Evolutionary conservation across 768 basidiomycete species (phyloP).

Genomic region (Leccinum obscurum): DNA sequence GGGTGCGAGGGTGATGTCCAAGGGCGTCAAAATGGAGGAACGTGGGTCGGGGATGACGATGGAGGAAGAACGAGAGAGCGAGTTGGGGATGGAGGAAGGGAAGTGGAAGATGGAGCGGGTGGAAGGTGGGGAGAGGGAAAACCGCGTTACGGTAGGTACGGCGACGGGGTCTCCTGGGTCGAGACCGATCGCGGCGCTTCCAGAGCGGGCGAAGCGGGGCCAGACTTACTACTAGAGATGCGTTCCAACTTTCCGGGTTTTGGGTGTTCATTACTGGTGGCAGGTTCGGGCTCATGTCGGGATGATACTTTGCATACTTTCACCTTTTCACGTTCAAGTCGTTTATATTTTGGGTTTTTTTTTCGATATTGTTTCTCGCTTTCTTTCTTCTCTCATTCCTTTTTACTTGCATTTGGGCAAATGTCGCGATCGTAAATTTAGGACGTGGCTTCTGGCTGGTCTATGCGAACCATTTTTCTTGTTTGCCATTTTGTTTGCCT

Average conservation of each 20-base stretch:
- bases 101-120: neutral
- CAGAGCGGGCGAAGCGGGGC: conserved; percentile 29
- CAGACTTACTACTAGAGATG: conserved; percentile 3
- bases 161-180: conserved; percentile 25
- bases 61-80: neutral
- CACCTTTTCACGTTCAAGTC: neutral
- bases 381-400: too few relatives aligned
- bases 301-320: neutral
- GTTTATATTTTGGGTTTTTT: neutral
- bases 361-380: neutral
- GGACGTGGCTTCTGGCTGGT: too few relatives aligned
- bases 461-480: too few relatives aligned
- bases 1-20: conserved; percentile 9
- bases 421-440: too few relatives aligned
- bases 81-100: neutral
- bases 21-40: conserved; percentile 8
- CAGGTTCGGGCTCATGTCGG: neutral
- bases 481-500: too few relatives aligned
- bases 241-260: neutral
- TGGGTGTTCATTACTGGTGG: neutral
- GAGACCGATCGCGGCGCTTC: conserved; percentile 31
- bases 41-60: neutral
- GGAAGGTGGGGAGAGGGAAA: neutral
- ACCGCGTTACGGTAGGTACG: conserved; percentile 7
- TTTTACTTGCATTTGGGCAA: too few relatives aligned